phyloP scores from a whole-genome alignment of 352 stramenopile species.

The Phytophthora litchii region DNA sequence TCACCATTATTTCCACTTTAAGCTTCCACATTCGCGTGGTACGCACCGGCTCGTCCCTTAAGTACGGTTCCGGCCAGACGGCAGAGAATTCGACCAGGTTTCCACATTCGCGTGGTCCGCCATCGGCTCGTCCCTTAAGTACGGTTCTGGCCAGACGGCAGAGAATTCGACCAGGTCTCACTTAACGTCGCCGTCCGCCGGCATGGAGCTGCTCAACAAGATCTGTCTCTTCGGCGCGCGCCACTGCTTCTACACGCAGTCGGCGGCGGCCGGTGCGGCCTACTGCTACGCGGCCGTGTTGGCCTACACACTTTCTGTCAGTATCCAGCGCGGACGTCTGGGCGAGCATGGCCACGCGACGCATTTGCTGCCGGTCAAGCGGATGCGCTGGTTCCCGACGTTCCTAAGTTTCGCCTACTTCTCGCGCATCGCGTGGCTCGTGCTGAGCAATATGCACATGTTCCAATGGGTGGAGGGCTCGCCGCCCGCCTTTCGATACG shows the following conservation, averaged over 20 bases:
- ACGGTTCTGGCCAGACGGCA: not conserved
- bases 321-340: conserved; percentile 68
- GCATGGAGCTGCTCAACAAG: conserved; percentile 55
- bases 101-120: too few species aligned
- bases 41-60: not conserved
- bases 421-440: conserved; percentile 71
- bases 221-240: conserved; percentile 76
- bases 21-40: too few species aligned
- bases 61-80: not conserved
- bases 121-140: not conserved
- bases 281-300: conserved; percentile 74
- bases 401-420: conserved; percentile 80
- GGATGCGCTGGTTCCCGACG: conserved; percentile 85
- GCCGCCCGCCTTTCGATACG: conserved; percentile 51
- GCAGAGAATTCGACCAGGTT: conserved; percentile 14
- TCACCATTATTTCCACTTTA: too few species aligned
- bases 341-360: conserved; percentile 85
- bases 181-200: not conserved
- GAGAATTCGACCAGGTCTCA: conserved; percentile 7
- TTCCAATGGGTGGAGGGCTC: conserved; percentile 79
- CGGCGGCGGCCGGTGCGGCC: conserved; percentile 58
- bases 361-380: conserved; percentile 77
- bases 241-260: conserved; percentile 84
- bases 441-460: conserved; percentile 81
- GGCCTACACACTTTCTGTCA: conserved; percentile 77